Evolutionary conservation across 768 basidiomycete species (phyloP).

Genomic region (Mycena floridula): DNA sequence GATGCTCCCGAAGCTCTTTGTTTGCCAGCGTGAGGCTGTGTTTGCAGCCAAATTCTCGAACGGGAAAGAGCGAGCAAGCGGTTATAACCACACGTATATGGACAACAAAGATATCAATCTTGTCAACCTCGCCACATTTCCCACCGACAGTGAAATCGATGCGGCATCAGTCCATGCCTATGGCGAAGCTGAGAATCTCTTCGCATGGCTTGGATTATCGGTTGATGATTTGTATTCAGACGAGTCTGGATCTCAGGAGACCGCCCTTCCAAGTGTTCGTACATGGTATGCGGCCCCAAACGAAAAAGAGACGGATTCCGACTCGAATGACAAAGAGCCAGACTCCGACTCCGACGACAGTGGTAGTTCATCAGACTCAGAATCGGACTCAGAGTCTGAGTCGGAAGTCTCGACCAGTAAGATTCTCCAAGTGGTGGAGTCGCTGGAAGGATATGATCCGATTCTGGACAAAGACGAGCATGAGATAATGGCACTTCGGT

Average conservation of each 20-base stretch:
- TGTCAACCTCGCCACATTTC: slow-evolving; percentile 12
- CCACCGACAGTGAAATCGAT: slow-evolving; percentile 15
- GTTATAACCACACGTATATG: slow-evolving; percentile 23
- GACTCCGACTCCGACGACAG: no score
- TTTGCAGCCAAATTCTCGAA: slow-evolving; percentile 6
- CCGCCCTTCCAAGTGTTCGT: slow-evolving; percentile 2
- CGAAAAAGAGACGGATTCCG: neutral
- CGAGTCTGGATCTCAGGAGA: neutral
- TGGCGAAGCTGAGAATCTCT: slow-evolving; percentile 14
- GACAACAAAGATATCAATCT: slow-evolving; percentile 14
- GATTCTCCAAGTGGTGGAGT: no score
- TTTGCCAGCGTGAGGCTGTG: slow-evolving; percentile 18
- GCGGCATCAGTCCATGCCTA: slow-evolving; percentile 11
- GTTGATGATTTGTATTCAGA: slow-evolving; percentile 2
- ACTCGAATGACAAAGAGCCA: no score
- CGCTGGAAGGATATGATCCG: no score
- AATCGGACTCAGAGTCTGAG: no score
- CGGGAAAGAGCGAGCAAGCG: slow-evolving; percentile 14
- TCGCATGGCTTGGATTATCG: slow-evolving; percentile 13
- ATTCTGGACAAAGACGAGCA: slow-evolving; percentile 1
- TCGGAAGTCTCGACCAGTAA: no score
- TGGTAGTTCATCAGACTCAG: no score
- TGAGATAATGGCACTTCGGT: neutral
- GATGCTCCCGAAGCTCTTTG: slow-evolving; percentile 19
- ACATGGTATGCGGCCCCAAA: neutral